phyloP scores from a whole-genome alignment of 2,329 filamentous ascomycete species.

The Hyphodiscus sp. region DNA sequence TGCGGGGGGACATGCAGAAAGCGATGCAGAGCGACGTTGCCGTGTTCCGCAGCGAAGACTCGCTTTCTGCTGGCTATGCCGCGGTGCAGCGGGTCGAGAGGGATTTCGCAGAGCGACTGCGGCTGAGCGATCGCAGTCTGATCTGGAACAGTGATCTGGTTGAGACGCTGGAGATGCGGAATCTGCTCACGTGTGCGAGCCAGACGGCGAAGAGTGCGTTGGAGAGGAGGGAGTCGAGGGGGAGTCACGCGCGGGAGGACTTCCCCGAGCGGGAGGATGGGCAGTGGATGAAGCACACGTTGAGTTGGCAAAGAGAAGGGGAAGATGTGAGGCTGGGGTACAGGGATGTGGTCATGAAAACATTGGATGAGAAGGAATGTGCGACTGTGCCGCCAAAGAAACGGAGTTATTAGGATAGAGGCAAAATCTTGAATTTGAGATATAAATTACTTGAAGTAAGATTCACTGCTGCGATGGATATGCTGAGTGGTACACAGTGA shows the following conservation, averaged over 20 bases:
- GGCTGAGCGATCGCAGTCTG: constrained; percentile 36
- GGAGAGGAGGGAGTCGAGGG: constrained; percentile 38
- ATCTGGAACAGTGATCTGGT: constrained; percentile 45
- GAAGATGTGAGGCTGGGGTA: constrained; percentile 36
- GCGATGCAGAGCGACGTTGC: constrained; percentile 95
- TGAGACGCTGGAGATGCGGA: constrained; percentile 41
- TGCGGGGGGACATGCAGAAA: constrained; percentile 92
- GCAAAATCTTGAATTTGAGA: background rate
- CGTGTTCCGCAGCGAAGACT: constrained; percentile 93
- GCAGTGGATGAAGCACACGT: constrained; percentile 40
- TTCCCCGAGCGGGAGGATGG: constrained; percentile 37
- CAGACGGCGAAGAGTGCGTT: constrained; percentile 40
- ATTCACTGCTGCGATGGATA: background rate
- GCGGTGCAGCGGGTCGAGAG: constrained; percentile 30
- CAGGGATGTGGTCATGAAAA: constrained; percentile 35
- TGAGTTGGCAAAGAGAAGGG: constrained; percentile 39
- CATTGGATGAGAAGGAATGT: constrained; percentile 40
- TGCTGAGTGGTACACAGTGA: background rate
- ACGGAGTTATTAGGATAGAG: constrained; percentile 37
- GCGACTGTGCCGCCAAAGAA: constrained; percentile 20
- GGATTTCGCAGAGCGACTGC: constrained; percentile 30
- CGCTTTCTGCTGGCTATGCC: constrained; percentile 27
- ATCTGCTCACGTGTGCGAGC: constrained; percentile 39
- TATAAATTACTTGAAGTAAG: background rate
- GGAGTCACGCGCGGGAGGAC: constrained; percentile 42